These are phyloP conservation scores for Mucor indicus DNA, from an alignment of 371 early-diverging fungal species.

Conservation along the genomic window DNA sequence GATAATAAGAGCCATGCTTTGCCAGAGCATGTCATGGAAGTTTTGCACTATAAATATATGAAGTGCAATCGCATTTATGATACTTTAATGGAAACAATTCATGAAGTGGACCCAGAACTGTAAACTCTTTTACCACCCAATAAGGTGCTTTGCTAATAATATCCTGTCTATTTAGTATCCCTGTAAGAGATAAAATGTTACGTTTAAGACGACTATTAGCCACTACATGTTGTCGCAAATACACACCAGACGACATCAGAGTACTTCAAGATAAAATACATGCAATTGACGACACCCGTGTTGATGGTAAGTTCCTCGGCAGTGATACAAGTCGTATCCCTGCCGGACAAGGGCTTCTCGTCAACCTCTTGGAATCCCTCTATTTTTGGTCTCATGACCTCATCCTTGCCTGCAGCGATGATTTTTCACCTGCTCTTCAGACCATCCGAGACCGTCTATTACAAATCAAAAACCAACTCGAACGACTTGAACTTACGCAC, in stretches of 20 bases:
- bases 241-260: slow-evolving; percentile 35
- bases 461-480: slow-evolving; percentile 68
- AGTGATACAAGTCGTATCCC: slow-evolving; percentile 54
- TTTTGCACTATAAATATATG: slow-evolving; percentile 28
- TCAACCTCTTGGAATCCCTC: slow-evolving; percentile 73
- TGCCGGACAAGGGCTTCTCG: slow-evolving; percentile 80
- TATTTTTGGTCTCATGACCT: slow-evolving; percentile 75
- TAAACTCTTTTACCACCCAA: no score
- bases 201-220: slow-evolving; percentile 62
- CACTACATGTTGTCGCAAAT: slow-evolving; percentile 43
- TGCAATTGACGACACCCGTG: slow-evolving; percentile 63
- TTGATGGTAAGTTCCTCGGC: slow-evolving; percentile 69
- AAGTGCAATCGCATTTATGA: slow-evolving; percentile 36
- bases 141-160: no score
- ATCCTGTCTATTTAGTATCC: slow-evolving; percentile 42
- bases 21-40: slow-evolving; percentile 31
- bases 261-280: slow-evolving; percentile 64
- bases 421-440: slow-evolving; percentile 54
- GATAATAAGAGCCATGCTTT: slow-evolving; percentile 25
- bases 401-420: slow-evolving; percentile 57
- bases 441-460: slow-evolving; percentile 70
- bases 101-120: slow-evolving; percentile 42
- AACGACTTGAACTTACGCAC: slow-evolving; percentile 67
- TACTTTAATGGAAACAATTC: slow-evolving; percentile 30
- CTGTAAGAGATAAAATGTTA: slow-evolving; percentile 62